A percentile compares a stretch with the other conserved stretches of the same genome.
phyloP scores from a whole-genome alignment of 208 protist genomes.

The Leishmania guyanensis region DNA sequence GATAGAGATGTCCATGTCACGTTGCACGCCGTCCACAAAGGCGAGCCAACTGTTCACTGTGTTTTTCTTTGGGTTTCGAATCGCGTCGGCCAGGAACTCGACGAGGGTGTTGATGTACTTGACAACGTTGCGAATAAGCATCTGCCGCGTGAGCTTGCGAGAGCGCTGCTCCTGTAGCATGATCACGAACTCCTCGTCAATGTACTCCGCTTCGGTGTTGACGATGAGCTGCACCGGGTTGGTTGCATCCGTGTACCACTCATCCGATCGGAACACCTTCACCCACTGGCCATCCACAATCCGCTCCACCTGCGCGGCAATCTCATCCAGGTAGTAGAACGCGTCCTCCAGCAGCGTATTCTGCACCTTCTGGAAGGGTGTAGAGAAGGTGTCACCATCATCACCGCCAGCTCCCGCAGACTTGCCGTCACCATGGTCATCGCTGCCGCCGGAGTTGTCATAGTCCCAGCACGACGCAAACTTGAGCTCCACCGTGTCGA shows the following conservation, averaged over 20 bases:
- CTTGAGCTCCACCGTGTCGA: slow-evolving; percentile 87
- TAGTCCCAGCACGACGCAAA: slow-evolving; percentile 83
- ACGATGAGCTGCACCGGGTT: slow-evolving; percentile 88
- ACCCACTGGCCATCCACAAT: slow-evolving; percentile 77
- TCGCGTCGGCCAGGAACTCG: slow-evolving; percentile 80
- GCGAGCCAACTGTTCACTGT: slow-evolving; percentile 60
- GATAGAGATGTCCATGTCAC: slow-evolving; percentile 62
- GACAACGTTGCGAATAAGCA: slow-evolving; percentile 72
- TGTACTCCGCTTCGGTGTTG: slow-evolving; percentile 80
- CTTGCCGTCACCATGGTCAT: slow-evolving; percentile 12
- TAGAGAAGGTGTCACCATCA: slow-evolving; percentile 19
- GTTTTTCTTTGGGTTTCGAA: slow-evolving; percentile 80
- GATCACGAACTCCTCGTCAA: slow-evolving; percentile 82
- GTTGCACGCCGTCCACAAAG: slow-evolving; percentile 73
- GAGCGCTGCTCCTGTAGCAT: slow-evolving; percentile 70
- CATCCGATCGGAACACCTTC: slow-evolving; percentile 62
- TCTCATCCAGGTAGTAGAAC: slow-evolving; percentile 87
- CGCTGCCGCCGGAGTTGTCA: slow-evolving; percentile 11
- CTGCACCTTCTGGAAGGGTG: slow-evolving; percentile 77
- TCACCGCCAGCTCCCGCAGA: neutral
- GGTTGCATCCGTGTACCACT: slow-evolving; percentile 67
- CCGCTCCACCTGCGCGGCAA: slow-evolving; percentile 79
- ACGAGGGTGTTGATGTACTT: slow-evolving; percentile 79
- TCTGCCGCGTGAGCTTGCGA: slow-evolving; percentile 62
- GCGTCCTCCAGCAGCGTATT: slow-evolving; percentile 62